A percentile compares a stretch with the other conserved stretches of the same genome.
These are phyloP conservation scores for Neofusicoccum kwambonambiense DNA, from an alignment of 2,329 filamentous ascomycete genomes.

Conservation along the genomic window DNA sequence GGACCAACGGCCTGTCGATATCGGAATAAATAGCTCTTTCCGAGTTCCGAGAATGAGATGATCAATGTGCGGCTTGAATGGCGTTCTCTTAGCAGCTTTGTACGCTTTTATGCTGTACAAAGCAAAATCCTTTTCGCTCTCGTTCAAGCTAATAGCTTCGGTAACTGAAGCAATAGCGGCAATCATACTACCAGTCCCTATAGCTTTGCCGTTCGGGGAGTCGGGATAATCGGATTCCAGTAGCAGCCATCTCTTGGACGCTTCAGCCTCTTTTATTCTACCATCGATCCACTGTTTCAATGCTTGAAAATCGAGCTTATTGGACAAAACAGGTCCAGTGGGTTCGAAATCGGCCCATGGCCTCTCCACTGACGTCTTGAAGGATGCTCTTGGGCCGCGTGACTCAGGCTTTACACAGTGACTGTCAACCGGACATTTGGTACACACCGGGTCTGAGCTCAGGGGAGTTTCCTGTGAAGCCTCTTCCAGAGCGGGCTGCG, in stretches of 20 bases:
- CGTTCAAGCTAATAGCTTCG: not conserved
- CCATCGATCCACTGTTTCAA: not conserved
- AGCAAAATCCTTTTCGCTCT: not conserved
- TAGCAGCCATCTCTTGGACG: not conserved
- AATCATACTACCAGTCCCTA: not conserved
- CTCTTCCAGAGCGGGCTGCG: no score
- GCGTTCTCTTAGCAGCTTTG: not conserved
- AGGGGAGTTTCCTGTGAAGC: no score
- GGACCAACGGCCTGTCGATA: not conserved
- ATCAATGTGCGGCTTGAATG: no score
- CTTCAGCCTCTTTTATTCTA: no score
- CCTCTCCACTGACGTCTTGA: not conserved
- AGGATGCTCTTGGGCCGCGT: not conserved
- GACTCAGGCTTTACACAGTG: not conserved
- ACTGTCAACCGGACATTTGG: not conserved
- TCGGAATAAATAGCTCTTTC: not conserved
- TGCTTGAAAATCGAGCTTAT: no score
- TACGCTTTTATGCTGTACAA: not conserved
- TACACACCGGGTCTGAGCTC: not conserved
- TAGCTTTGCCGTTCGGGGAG: no score
- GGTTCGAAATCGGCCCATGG: not conserved
- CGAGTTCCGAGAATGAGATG: not conserved
- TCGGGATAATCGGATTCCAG: no score
- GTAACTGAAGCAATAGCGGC: not conserved
- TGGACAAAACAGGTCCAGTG: no score